Base-by-base conservation (phyloP, 768 basidiomycete species). In the Coprinellus aureogranulatus region DNA sequence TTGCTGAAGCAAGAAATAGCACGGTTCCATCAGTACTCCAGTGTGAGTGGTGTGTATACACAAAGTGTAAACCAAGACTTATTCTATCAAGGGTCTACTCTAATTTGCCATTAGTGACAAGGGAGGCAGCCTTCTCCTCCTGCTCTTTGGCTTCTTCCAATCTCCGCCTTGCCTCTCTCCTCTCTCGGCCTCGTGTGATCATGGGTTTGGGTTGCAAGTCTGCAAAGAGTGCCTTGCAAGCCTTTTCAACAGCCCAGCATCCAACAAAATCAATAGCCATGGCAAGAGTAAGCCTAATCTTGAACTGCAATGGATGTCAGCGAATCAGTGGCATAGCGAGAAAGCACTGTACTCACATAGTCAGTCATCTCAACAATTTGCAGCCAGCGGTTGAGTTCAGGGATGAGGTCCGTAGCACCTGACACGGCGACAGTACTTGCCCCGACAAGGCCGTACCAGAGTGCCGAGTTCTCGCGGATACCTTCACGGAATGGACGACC, bases 401-500 rank as follows among this genome's bases (percentile, higher is more conserved):
- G 97, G 68, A 97, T 77, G 63, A 99, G 89, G 69, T 99, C 94
- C 0, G 92, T 94, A 4, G 96, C 85, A 28, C 97, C 97, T 10
- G 83, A 90, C 73, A 98, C 92, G 10, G 97, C 97, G 4, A 99
- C 95, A 2, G 85, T 82, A 54, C 86, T 86, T 27, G 94, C 96
- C 10, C 90, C 92, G 40, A 97, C 77, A 11, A 98, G 84, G 25
- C 97, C 97, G 78, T 87, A 98, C 72, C 84, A 98, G 20, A 99
- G 69, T n/a, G 94, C 90, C 2, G 87, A 76, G 72, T 99, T 99
- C 74, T 99, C 97, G 2, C 92, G 83, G 67, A 99, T 98, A 37
- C 94, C 94, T 73, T 99, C 97, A 31, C 97, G 88, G 87, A 98
- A 99, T 0, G 97, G 97, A 34, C 97, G 89, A 9, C 97, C 97